phyloP scores from a whole-genome alignment of 306 rosid species.

The Gillenia trifoliata region DNA sequence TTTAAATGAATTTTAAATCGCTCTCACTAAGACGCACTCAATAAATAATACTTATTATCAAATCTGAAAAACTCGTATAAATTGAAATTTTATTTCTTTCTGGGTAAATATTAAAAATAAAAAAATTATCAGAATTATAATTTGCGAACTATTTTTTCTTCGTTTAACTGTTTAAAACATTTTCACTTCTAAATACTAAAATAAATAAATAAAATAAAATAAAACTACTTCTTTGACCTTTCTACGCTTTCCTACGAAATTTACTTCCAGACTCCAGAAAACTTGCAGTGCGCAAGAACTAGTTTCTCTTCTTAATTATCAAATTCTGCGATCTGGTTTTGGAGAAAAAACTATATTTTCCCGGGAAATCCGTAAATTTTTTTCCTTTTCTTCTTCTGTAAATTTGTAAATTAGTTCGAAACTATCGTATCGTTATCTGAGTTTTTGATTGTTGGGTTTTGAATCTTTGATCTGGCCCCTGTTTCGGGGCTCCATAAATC shows the following conservation, averaged over 20 bases:
- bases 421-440: conserved; percentile 5
- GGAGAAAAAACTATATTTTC: neutral
- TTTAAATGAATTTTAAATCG: no score
- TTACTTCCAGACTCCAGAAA: conserved; percentile 19
- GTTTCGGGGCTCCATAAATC: neutral
- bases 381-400: neutral
- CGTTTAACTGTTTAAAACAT: conserved; percentile 10
- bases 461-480: conserved; percentile 17
- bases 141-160: neutral
- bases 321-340: conserved; percentile 32
- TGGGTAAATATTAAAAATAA: neutral
- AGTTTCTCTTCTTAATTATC: neutral
- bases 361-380: neutral
- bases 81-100: no score
- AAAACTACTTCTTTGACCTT: neutral
- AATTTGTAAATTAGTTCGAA: neutral
- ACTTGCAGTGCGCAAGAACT: conserved; percentile 21
- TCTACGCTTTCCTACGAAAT: conserved; percentile 17
- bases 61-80: no score
- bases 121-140: neutral
- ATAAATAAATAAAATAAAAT: neutral
- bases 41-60: no score
- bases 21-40: no score
- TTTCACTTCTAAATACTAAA: no score
- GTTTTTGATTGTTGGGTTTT: conserved; percentile 11